Percentiles rank a stretch among this genome's conserved stretches.
Evolutionary conservation across 1,139 yeast species (phyloP).

Genomic region (Pichia sp.): DNA sequence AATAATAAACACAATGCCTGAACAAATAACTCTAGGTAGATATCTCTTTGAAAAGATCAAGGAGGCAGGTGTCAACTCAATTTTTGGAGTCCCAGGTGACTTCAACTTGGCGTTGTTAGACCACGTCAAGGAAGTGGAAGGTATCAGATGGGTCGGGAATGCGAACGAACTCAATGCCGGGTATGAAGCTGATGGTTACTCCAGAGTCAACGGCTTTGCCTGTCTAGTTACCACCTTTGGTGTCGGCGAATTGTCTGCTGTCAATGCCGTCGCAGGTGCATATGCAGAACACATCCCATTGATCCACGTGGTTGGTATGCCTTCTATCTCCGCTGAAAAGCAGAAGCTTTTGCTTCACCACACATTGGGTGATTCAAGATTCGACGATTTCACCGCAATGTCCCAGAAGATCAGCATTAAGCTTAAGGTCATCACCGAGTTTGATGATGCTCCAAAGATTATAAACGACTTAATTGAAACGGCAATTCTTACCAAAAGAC

Average conservation of each 20-base stretch:
- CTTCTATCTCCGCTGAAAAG: constrained; percentile 60
- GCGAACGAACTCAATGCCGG: constrained; percentile 72
- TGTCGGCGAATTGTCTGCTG: constrained; percentile 59
- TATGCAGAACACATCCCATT: constrained; percentile 58
- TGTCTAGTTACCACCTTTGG: constrained; percentile 65
- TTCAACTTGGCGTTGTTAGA: constrained; percentile 68
- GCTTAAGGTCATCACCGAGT: constrained; percentile 58
- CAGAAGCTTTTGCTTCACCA: constrained; percentile 50
- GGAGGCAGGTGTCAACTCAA: constrained; percentile 58
- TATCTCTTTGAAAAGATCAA: constrained; percentile 59
- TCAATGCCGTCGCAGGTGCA: constrained; percentile 57
- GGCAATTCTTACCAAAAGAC: constrained; percentile 71
- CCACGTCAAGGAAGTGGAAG: constrained; percentile 57
- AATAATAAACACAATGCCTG: constrained; percentile 4
- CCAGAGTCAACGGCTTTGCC: constrained; percentile 57
- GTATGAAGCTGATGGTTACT: constrained; percentile 69
- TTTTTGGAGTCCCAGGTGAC: constrained; percentile 79
- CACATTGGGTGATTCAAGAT: constrained; percentile 76
- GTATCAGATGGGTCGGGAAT: constrained; percentile 66
- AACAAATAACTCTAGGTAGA: constrained; percentile 48
- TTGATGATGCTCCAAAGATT: constrained; percentile 58
- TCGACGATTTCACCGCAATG: constrained; percentile 73
- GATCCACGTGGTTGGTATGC: constrained; percentile 54
- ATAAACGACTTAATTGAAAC: constrained; percentile 72
- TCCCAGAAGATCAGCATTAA: constrained; percentile 65